Evolutionary conservation across 305 asterid genomes (phyloP), one percentile per base, ranked within the genome.

Genomic region (Fraxinus baroniana): DNA sequence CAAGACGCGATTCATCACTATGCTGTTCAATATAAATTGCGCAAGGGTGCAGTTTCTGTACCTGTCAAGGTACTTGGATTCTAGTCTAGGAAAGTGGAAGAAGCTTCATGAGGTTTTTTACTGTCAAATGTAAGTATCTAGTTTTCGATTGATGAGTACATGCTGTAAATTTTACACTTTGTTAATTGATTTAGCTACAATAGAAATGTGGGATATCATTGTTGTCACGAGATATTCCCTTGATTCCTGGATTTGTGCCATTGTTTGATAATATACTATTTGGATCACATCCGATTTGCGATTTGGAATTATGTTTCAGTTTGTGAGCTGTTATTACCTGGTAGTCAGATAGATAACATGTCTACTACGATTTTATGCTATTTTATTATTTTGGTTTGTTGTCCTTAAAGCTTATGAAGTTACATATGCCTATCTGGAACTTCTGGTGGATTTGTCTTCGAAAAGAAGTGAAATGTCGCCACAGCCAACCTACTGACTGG

Each of bases 1-100:
- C 97, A 94, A 74, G 94, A 92, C 18, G 79, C 80, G 4, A 88
- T 95, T 60, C 95, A 91, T 64, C 92, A 89, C 57, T 55, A 85
- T 78, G 83, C 97, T 24, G 44, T 78, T 15, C 88, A 89, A 39
- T 66, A 76, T 20, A 91, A 86, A 82, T 5, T 91, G 41, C 83
- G 86, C 2, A 87, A 75, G 7, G 84, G 85, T 64, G 85, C 85
- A 32, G 87, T 88, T 18, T 78, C 85, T 84, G 72, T 86, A 30
- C 83, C 76, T 62, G 57, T 85, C 74, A 79, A 91, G 78, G 87
- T 78, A 82, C 90, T 85, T 20, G 52, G 86, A 79, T 20, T 78
- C 85, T 49, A 80, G 24, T 32, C 37, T 66, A 52, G 8, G 72
- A 77, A 32, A 46, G 1, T 36, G 10, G 77, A 64, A 36, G 32